These are phyloP conservation scores for Aspergillus amoenus DNA, from an alignment of 2,329 filamentous ascomycete species.

Conservation along the genomic window DNA sequence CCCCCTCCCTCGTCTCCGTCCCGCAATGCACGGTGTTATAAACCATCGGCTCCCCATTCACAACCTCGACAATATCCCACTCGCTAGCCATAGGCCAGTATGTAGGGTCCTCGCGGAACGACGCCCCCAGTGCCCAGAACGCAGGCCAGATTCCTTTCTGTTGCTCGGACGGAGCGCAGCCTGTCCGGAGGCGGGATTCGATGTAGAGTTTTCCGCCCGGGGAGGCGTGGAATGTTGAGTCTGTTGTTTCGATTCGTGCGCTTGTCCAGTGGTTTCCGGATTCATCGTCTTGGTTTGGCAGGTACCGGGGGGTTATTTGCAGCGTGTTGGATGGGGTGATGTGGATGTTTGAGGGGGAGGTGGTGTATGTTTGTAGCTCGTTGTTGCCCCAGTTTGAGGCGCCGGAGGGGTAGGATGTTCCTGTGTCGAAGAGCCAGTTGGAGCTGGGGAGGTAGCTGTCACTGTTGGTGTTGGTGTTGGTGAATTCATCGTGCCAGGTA, in stretches of 20 bases:
- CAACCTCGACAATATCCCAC: conserved; percentile 10
- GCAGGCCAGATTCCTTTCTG: conserved; percentile 9
- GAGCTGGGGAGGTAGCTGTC: neutral
- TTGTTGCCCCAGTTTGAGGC: conserved; percentile 12
- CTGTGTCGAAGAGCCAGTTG: conserved; percentile 11
- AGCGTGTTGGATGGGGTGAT: neutral
- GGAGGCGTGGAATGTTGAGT: neutral
- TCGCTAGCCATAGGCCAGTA: conserved; percentile 5
- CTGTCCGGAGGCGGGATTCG: conserved; percentile 2
- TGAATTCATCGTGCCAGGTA: conserved; percentile 13
- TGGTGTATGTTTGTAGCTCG: conserved; percentile 10
- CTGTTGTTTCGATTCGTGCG: conserved; percentile 10
- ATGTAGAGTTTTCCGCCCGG: conserved; percentile 3
- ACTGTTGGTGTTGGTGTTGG: neutral
- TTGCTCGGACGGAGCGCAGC: neutral
- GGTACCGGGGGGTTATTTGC: neutral
- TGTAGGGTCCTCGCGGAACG: conserved; percentile 2
- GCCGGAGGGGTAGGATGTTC: conserved; percentile 9
- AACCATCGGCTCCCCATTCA: neutral
- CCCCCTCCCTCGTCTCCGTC: neutral
- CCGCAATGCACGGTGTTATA: conserved; percentile 11
- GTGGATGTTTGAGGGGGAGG: conserved; percentile 1
- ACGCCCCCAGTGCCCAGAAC: conserved; percentile 8
- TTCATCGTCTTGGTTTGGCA: too few species aligned
- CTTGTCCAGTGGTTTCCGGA: conserved; percentile 1